Base-by-base conservation (phyloP, 768 basidiomycete species). In the Cubamyces sp. region DNA sequence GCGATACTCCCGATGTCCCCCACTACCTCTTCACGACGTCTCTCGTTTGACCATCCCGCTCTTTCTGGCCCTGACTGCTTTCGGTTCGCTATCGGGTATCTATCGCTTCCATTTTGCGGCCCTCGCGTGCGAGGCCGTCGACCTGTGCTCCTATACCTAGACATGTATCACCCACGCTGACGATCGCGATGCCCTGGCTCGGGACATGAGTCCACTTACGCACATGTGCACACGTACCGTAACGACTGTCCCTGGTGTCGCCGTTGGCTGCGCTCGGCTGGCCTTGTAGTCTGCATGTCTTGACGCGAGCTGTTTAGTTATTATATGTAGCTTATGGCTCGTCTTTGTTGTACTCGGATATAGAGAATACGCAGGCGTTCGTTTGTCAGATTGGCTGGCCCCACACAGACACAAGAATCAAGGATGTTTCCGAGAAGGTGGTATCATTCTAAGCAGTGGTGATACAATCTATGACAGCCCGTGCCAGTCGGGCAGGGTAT, bases 131-230 rank as follows among this genome's bases (percentile, higher is more conserved):
- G 61, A 57, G 61, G 49, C 30, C 59, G 43, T 49, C 25, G 3
- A 19, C 21, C 50, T 41, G 18, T 39, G 39, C 56, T 58, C 49
- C 21, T 34, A 51, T 51, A 18, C 26, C 39, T 57, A 51, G 61
- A 45, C 54, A 62, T 57, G 56, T 40, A 41, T 23, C 21, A 30
- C 56, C 45, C 57, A 46, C 16, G 48, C 30, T 57, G 49, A 63
- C 51, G 62, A 63, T 51, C 39, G 56, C 51, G 56, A 63, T 54
- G 62, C 62, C 62, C 62, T 58, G 62, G 62, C 48, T 51, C 54
- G 56, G 55, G 55, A n/a, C n/a, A 54, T 45, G 56, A 52, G 50
- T 56, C 57, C 19, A 18, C 42, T 40, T 43, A 39, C 55, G 34
- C 56, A 45, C 39, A 28, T 45, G 19, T 51, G 42, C 54, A 47